Conservation (phyloP, 2,329 filamentous ascomycete genomes). For the Arthroderma sp. region DNA sequence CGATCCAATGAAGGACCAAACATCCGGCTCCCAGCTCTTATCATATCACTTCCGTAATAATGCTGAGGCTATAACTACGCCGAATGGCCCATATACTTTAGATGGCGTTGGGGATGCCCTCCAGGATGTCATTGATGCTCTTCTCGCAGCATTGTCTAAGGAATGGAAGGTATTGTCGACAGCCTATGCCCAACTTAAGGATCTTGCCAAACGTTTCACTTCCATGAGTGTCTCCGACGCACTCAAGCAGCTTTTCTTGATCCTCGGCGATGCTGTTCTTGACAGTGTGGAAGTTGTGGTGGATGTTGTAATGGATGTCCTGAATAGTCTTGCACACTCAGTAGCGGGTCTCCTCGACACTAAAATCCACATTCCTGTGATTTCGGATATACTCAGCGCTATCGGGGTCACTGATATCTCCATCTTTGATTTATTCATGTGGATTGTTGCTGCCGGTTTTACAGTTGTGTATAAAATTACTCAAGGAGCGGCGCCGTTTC, state of each 20-base stretch:
- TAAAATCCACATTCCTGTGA: not conserved
- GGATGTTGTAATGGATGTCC: not conserved
- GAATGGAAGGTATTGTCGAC: not conserved
- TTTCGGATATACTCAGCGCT: not conserved
- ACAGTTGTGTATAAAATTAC: not conserved
- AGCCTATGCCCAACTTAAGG: not conserved
- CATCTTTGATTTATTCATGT: not conserved
- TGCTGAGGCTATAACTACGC: not conserved
- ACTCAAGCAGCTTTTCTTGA: not conserved
- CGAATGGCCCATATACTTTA: not conserved
- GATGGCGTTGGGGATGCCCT: no score
- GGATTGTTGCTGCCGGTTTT: not conserved
- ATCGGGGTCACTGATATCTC: not conserved
- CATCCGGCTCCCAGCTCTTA: not conserved
- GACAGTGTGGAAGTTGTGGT: not conserved
- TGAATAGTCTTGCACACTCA: not conserved
- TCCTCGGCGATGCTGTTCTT: not conserved
- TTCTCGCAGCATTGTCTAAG: not conserved
- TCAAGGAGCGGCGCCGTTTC: not conserved
- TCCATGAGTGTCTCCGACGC: not conserved
- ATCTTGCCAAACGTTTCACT: not conserved
- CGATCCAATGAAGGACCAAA: not conserved
- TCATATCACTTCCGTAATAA: not conserved
- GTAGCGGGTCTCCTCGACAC: not conserved
- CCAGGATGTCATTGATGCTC: not conserved